Base-by-base conservation (phyloP, 148 eudicot genomes). In the Rhododendron molle region DNA sequence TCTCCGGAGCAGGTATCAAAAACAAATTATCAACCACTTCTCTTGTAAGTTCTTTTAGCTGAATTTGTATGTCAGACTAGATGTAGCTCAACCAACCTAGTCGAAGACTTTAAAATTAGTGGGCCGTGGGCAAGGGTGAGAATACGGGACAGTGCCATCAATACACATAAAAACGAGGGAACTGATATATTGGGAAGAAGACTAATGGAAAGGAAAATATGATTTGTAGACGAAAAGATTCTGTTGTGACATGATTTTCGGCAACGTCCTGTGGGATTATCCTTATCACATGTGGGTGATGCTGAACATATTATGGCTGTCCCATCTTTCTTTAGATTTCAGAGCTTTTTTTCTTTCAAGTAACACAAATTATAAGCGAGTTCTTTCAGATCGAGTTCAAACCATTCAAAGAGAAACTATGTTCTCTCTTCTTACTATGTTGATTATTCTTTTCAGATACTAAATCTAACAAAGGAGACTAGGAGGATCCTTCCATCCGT, bases 1-100 rank as follows among this genome's bases (percentile, higher is more conserved):
- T 91, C 98, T 4, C 91, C 98, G 12, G 94, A 96, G n/a, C 93
- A 96, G 99, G 99, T 96, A 91, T 84, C 10, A 78, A 49, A 16
- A 85, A 47, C 7, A 71, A 58, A 32, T 71, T 71, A 69, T 69
- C 30, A 4, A 30, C 38, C 76, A 71, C 40, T 5, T 1, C 5
- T 30, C 7, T 30, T 71, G 14, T 71, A 32, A 15, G 20, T 13
- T 65, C 26, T 65, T 65, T 26, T 32, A n/a, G 72, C 72, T 65
- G 72, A 65, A 65, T n/a, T 65, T 26, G 65, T 58, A 56, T 56
- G 62, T 56, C 62, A 56, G 62, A 16, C 23, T 56, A 58, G 9
- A 58, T 58, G 9, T 58, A 58, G 65, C 65, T 58, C 65, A 58
- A 20, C 65, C 65, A 58, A 58, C 65, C 65, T 58, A 5, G 65